Percentiles rank a stretch among this genome's conserved stretches.
phyloP scores from a whole-genome alignment of 176 grass and related monocot genomes.

The Alloteropsis semialata region DNA sequence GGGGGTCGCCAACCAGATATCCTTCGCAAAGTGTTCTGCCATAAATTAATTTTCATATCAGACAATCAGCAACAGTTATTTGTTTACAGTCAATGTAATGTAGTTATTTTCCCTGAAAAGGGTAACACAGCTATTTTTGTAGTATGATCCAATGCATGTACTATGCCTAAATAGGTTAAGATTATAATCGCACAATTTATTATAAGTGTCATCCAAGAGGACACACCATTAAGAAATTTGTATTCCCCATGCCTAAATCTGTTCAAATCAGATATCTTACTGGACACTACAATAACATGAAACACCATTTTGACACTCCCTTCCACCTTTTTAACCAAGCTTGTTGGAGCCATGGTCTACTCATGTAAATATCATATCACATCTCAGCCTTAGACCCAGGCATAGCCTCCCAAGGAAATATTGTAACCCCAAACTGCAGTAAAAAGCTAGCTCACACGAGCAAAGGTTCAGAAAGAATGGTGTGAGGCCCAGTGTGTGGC shows the following conservation, averaged over 20 bases:
- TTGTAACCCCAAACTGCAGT: not conserved
- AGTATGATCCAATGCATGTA: not conserved
- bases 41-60: not conserved
- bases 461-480: not conserved
- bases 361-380: not conserved
- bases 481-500: not conserved
- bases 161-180: not conserved
- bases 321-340: not conserved
- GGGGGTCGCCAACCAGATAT: not conserved
- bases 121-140: not conserved
- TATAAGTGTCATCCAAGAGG: not conserved
- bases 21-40: not conserved
- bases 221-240: not conserved
- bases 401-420: not conserved
- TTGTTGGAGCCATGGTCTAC: not conserved
- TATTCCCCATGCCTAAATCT: not conserved
- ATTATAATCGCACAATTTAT: not conserved
- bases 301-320: not conserved
- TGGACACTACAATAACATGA: not conserved
- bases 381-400: not conserved
- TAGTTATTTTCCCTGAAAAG: not conserved
- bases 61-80: not conserved
- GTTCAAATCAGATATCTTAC: not conserved
- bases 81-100: not conserved
- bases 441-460: not conserved